Evolutionary conservation across 257 asterid genomes (phyloP).

Genomic region (Hygrophila difformis): DNA sequence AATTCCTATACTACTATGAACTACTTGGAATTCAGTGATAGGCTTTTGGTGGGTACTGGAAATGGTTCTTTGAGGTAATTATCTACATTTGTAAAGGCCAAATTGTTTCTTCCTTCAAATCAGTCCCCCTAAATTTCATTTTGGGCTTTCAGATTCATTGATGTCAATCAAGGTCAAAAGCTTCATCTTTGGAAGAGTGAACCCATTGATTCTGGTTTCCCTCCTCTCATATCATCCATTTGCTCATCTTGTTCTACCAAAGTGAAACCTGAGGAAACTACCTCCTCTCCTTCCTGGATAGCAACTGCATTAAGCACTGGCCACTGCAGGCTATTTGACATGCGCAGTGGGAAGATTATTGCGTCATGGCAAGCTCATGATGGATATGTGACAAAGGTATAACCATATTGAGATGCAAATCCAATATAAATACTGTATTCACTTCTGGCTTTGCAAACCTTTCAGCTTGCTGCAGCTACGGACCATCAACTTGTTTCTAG

Average conservation of each 20-base stretch:
- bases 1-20: slow-evolving; percentile 82
- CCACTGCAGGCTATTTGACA: slow-evolving; percentile 71
- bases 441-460: slow-evolving; percentile 16
- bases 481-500: slow-evolving; percentile 81
- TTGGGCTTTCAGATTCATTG: slow-evolving; percentile 65
- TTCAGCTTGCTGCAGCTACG: slow-evolving; percentile 78
- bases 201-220: slow-evolving; percentile 51
- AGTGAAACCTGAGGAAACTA: slow-evolving; percentile 30
- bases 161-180: slow-evolving; percentile 75
- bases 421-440: slow-evolving; percentile 6
- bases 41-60: slow-evolving; percentile 84
- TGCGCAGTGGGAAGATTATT: slow-evolving; percentile 76
- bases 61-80: slow-evolving; percentile 87
- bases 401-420: slow-evolving; percentile 3
- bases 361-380: slow-evolving; percentile 98
- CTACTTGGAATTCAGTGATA: slow-evolving; percentile 54
- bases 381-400: slow-evolving; percentile 96
- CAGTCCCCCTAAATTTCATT: slow-evolving; percentile 10
- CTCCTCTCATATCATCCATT: slow-evolving; percentile 79
- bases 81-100: slow-evolving; percentile 12
- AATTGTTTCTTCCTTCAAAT: background rate
- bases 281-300: slow-evolving; percentile 68
- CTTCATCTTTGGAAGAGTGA: slow-evolving; percentile 93
- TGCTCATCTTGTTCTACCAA: slow-evolving; percentile 64
- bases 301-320: slow-evolving; percentile 92